Evolutionary conservation across 805 yeast genomes (phyloP).

Genomic region (Candida sphagnicola): DNA sequence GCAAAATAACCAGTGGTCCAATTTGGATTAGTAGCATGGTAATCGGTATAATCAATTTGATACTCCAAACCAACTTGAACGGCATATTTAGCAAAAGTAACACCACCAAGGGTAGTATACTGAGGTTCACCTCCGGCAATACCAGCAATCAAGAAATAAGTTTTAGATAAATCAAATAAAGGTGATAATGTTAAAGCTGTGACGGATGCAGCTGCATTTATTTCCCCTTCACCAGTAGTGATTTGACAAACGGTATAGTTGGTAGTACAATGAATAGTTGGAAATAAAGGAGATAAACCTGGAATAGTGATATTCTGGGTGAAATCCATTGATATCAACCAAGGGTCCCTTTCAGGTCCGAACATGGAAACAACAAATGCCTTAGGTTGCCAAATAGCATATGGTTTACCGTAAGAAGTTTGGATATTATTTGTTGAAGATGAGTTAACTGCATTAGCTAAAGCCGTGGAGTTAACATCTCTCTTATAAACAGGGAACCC

Average conservation of each 20-base stretch:
- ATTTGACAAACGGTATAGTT: constrained; percentile 52
- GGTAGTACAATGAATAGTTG: constrained; percentile 50
- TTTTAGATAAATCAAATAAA: constrained; percentile 51
- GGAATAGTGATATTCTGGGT: constrained; percentile 56
- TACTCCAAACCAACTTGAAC: constrained; percentile 60
- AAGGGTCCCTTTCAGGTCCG: constrained; percentile 47
- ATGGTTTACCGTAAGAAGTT: constrained; percentile 25
- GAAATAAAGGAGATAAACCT: constrained; percentile 61
- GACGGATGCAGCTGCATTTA: constrained; percentile 60
- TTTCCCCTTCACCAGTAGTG: constrained; percentile 68
- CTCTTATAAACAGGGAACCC: constrained; percentile 7
- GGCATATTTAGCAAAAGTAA: constrained; percentile 56
- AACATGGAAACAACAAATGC: constrained; percentile 56
- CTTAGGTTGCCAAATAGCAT: constrained; percentile 45
- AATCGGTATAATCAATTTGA: constrained; percentile 51
- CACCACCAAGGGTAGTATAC: constrained; percentile 55
- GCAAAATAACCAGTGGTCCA: constrained; percentile 63
- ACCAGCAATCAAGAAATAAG: constrained; percentile 63
- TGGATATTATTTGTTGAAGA: constrained; percentile 13
- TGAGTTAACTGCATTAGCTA: constrained; percentile 7
- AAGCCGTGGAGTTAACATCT: constrained; percentile 11
- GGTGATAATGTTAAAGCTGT: constrained; percentile 53
- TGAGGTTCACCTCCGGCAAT: constrained; percentile 63
- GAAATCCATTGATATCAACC: constrained; percentile 47
- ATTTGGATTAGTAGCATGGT: constrained; percentile 28